Evolutionary conservation across 306 rosid genomes (phyloP), one percentile per base, ranked within the genome.

Genomic region (Casuarina equisetifolia): DNA sequence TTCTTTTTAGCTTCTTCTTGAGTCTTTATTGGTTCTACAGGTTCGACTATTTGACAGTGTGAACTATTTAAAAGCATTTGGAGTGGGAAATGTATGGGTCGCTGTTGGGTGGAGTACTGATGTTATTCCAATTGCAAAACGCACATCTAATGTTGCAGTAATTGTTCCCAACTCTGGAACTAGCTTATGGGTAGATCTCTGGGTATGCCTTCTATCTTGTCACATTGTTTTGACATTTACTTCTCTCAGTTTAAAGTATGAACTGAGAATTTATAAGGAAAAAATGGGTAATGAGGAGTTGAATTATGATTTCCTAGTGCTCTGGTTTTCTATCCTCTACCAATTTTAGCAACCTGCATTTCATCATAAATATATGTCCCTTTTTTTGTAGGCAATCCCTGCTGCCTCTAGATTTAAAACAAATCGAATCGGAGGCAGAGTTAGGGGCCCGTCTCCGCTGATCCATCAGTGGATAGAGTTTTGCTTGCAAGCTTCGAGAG

Each of bases 21-120:
- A 17, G 3, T n/a, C 25, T 73, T 76, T 20, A 8, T 73, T 81
- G 79, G 76, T 69, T 75, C 81, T 85, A 57, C 81, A 91, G 97
- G 97, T 94, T 69, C 92, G 89, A 51, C 85, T 90, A 74, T 92
- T 92, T 70, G 98, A 92, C 84, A 89, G 90, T 72, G 80, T 74
- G 12, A 82, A 86, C 87, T 94, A 94, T 74, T 83, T 94, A 74
- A 94, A 94, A 89, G 94, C 98, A 72, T 89, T 92, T 84, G 97
- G 93, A 72, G 90, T 86, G 69, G 98, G 97, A 70, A 96, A 94
- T 25, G 94, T 89, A 73, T 94, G 97, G 97, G 92, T 94, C 69
- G 96, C 97, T 77, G 98, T 92, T 81, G 98, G 98, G 63, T 90
- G 97, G 98, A 92, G 98, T 66, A 89, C 97, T 32, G 98, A 94